Base-by-base conservation (phyloP, 306 rosid species). In the Casuarina glauca region DNA sequence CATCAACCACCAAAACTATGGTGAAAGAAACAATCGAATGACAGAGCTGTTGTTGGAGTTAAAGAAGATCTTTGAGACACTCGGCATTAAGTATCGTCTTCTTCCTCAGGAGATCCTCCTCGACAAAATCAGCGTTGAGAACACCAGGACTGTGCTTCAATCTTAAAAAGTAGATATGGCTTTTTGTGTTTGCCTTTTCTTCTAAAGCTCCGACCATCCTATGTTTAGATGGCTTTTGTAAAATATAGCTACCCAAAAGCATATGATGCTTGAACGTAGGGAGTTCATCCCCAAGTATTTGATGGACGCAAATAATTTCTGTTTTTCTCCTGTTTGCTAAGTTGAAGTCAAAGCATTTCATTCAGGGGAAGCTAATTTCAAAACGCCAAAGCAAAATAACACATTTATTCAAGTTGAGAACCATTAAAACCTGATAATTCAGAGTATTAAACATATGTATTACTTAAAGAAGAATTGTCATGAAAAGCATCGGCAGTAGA, bases 1-100 rank as follows among this genome's bases (percentile, higher is more conserved):
- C 10, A 84, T 87, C 80, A 87, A 87, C 67, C 90, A 87, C 79
- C 90, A 87, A 26, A 87, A 87, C 79, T 87, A 87, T 3, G 79
- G 86, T 17, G 90, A 87, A 38, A 20, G 90, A 74, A 87, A 73
- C 78, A 20, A 6, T 57, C 74, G 90, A 79, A 77, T 84, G 4
- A 76, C 90, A 0, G 90, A 87, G 74, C 88, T 87, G 6, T 38
- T 87, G 4, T 51, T 87, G 75, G 90, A 87, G 69, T 15, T 87
- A 66, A 87, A 87, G 70, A 87, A 20, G 83, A 79, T 87, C 17
- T 87, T 87, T 69, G 88, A 87, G 86, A 62, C 78, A 11, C 88
- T 84, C 79, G 83, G 51, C 52, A 79, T 82, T 45, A 82, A 84
- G 84, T 84, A 84, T 44, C 73, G 74, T 79, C 86, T 82, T 70